Evolutionary conservation across 2,329 filamentous ascomycete genomes (phyloP), one percentile per base, ranked within the genome.

Genomic region (Cladorrhinum sp.): DNA sequence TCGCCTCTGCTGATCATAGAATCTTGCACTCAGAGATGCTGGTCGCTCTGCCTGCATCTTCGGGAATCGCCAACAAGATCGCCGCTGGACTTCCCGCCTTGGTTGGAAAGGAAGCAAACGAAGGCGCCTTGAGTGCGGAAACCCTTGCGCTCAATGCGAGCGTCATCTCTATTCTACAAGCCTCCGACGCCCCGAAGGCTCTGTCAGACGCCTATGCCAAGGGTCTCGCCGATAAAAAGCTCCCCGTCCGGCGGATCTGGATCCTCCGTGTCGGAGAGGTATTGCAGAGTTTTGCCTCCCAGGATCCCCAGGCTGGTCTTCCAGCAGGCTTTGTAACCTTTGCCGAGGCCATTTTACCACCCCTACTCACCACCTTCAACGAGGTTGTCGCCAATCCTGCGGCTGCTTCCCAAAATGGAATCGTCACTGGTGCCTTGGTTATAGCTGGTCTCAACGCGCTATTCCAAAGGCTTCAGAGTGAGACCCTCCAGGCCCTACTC

Each of bases 101-200:
- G 14, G 87, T 90, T 18, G 77, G 83, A 6, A 96, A 97, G 71
- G 95, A 99, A 75, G 87, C 92, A 7, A 98, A 96, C 68, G 95
- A 99, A 73, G 78, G 82, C 36, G 93, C 93, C 48, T 79, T 96
- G 24, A 82, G 85, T 48, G 87, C 90, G 9, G 92, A 96, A 73
- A 86, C 92, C 6, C 81, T 82, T 33, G 84, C 90, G 3, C 80
- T 98, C 59, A 82, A 86, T 57, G 83, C 83, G 62, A 89, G 90
- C 68, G 76, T 89, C 33, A 76, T 78, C 10, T 84, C 83, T 69
- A 79, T 89, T 39, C 72, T 97, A 16, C 75, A 81, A n/a, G 79
- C 80, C 23, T 74, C 80, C 1, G 80, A 86, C 36, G 71, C 92
- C 16, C 86, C 89, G 10, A 89, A 89, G 67, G 73, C 86, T 3